A percentile compares a stretch with the other conserved stretches of the same genome.
Evolutionary conservation across 176 grass and related monocot species (phyloP).

Genomic region (Pontederia crassipes): DNA sequence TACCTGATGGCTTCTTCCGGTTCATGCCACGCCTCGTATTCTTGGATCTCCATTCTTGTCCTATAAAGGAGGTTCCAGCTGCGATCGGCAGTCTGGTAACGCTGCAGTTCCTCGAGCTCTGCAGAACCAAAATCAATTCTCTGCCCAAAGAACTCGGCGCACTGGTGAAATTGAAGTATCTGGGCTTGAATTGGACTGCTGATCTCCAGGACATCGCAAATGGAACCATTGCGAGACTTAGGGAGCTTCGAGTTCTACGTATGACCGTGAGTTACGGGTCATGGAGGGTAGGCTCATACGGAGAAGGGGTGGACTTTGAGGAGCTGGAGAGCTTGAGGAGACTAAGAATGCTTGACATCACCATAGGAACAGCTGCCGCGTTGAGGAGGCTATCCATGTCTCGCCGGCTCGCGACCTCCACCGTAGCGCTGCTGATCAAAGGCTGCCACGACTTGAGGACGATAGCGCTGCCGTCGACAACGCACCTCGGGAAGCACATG

Average conservation of each 20-base stretch:
- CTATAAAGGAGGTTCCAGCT: conserved; percentile 12
- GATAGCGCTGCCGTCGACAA: conserved; percentile 43
- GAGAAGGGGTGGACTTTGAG: conserved; percentile 59
- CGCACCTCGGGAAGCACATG: conserved; percentile 56
- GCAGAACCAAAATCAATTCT: conserved; percentile 15
- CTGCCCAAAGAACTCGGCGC: conserved; percentile 12
- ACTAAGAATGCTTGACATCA: conserved; percentile 63
- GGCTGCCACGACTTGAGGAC: conserved; percentile 39
- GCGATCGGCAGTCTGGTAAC: conserved; percentile 7
- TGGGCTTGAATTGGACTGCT: conserved; percentile 1
- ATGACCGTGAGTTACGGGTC: conserved; percentile 79
- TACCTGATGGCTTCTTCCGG: conserved; percentile 25
- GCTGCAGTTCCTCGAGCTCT: conserved; percentile 21
- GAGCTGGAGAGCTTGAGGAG: conserved; percentile 65
- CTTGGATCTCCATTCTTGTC: conserved; percentile 19
- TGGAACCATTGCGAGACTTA: conserved; percentile 48
- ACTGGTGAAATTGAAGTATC: background rate
- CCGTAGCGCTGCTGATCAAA: conserved; percentile 57
- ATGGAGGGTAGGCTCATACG: conserved; percentile 50
- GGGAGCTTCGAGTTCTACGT: conserved; percentile 55
- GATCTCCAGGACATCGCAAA: conserved; percentile 48
- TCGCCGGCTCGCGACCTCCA: conserved; percentile 44
- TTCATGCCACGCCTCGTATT: conserved; percentile 17
- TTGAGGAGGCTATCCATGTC: conserved; percentile 45
- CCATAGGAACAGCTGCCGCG: conserved; percentile 41